Evolutionary conservation across 2,329 filamentous ascomycete species (phyloP).

Genomic region (Cordyceps javanica): DNA sequence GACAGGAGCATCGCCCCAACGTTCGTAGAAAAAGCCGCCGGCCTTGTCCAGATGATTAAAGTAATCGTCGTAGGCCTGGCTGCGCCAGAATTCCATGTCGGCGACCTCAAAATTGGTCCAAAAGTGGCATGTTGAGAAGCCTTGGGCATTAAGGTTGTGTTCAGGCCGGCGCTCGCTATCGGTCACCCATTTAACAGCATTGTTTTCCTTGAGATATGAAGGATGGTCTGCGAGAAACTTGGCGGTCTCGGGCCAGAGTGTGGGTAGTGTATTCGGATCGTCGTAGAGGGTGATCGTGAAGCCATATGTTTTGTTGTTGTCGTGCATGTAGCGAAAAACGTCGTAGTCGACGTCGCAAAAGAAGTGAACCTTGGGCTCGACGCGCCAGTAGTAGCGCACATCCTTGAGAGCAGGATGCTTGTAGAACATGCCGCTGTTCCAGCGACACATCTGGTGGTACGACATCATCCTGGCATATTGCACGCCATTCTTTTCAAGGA

Average conservation of each 20-base stretch:
- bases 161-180: conserved; percentile 72
- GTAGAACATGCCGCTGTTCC: conserved; percentile 98
- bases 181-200: conserved; percentile 80
- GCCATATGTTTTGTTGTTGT: conserved; percentile 97
- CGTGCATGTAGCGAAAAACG: conserved; percentile 95
- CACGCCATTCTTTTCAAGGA: conserved; percentile 76
- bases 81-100: conserved; percentile 88
- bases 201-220: conserved; percentile 74
- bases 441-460: conserved; percentile 98
- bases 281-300: conserved; percentile 99
- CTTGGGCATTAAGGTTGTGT: conserved; percentile 74
- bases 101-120: conserved; percentile 99
- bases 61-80: conserved; percentile 86
- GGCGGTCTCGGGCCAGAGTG: conserved; percentile 89
- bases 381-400: conserved; percentile 93
- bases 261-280: conserved; percentile 75
- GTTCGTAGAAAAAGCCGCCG: conserved; percentile 60
- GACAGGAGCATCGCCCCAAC: conserved; percentile 92
- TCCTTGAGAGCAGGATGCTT: conserved; percentile 82
- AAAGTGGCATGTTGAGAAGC: conserved; percentile 97
- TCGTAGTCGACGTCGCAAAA: conserved; percentile 99
- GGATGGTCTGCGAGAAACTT: conserved; percentile 85
- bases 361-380: conserved; percentile 97
- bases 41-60: conserved; percentile 90
- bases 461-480: conserved; percentile 86